A percentile compares a stretch with the other conserved stretches of the same genome.
Conservation (phyloP, 441 rosid genomes). For the Caryocar brasiliense region DNA sequence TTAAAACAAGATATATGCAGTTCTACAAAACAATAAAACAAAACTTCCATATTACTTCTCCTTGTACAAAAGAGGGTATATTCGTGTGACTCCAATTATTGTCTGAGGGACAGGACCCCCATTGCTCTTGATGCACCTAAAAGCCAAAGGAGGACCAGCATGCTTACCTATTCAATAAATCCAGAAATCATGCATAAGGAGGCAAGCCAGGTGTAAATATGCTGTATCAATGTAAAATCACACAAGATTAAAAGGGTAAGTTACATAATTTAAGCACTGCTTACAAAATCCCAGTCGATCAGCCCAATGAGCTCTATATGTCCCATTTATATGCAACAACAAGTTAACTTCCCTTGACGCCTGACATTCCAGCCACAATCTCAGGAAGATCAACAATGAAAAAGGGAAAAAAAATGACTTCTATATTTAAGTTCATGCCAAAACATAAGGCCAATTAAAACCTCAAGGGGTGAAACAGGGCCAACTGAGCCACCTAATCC, state of each 20-base stretch:
- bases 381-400: conserved; percentile 6
- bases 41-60: conserved; percentile 49
- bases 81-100: conserved; percentile 72
- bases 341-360: conserved; percentile 50
- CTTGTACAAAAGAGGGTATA: conserved; percentile 84
- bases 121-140: conserved; percentile 79
- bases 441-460: conserved; percentile 27
- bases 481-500: conserved; percentile 70
- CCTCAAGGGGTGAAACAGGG: conserved; percentile 87
- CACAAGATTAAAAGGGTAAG: not conserved
- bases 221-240: conserved; percentile 1
- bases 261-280: conserved; percentile 21
- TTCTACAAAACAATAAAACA: conserved; percentile 13
- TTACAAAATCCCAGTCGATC: conserved; percentile 88
- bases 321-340: conserved; percentile 77
- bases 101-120: conserved; percentile 83
- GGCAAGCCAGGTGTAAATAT: conserved; percentile 8
- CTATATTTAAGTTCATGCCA: conserved; percentile 13
- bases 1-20: not conserved
- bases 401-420: conserved; percentile 7
- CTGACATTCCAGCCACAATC: conserved; percentile 37
- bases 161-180: conserved; percentile 51
- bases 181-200: conserved; percentile 15
- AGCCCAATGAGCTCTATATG: conserved; percentile 94
- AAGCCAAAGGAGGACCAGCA: conserved; percentile 61